Percentiles rank a stretch among this genome's conserved stretches.
Evolutionary conservation across 2,329 filamentous ascomycete species (phyloP).

Genomic region (Phaeophleospora eucalypticola): DNA sequence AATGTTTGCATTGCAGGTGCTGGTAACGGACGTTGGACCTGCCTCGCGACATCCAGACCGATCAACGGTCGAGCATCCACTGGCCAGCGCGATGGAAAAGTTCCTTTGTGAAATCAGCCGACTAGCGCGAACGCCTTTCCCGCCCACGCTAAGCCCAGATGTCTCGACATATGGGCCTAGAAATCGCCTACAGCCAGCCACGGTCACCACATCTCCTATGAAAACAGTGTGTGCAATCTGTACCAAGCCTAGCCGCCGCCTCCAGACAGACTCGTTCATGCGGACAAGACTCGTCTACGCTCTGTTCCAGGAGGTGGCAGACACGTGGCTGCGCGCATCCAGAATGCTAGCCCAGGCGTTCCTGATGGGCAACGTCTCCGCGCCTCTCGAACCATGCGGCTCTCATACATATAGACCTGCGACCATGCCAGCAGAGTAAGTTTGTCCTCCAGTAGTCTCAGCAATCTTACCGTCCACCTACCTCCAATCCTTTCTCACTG

Average conservation of each 20-base stretch:
- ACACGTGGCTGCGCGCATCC: background rate
- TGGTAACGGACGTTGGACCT: background rate
- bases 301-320: background rate
- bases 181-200: slow-evolving; percentile 4
- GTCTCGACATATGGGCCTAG: background rate
- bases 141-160: background rate
- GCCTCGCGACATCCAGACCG: background rate
- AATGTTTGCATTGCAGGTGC: no score
- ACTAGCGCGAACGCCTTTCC: slow-evolving; percentile 4
- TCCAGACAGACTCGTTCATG: background rate
- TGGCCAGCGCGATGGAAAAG: no score
- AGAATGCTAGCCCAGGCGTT: background rate
- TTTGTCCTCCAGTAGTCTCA: no score
- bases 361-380: background rate
- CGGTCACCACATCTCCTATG: background rate
- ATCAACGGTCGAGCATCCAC: no score
- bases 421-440: background rate
- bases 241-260: background rate
- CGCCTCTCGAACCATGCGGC: background rate
- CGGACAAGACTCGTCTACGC: background rate
- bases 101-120: background rate
- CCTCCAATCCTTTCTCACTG: background rate
- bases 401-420: background rate
- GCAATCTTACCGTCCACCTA: no score
- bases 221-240: background rate